These are phyloP conservation scores for Thecaphora thlaspeos DNA, from an alignment of 1,284 basidiomycete genomes.

Conservation along the genomic window DNA sequence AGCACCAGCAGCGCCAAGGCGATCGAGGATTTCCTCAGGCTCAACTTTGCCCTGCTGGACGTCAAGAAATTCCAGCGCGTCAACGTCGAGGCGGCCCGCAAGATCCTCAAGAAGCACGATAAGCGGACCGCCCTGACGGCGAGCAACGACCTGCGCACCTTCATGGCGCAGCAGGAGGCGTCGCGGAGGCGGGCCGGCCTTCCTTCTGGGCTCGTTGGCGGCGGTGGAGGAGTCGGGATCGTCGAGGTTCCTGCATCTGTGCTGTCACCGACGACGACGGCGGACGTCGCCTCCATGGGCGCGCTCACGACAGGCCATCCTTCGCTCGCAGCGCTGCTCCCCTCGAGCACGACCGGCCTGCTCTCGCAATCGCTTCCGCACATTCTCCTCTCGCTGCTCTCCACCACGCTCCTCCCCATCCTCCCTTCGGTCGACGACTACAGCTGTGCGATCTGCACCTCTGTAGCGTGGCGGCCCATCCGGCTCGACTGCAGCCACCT, in stretches of 20 bases:
- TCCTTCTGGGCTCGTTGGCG: constrained; percentile 20
- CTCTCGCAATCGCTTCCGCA: constrained; percentile 65
- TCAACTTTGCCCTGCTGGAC: constrained; percentile 80
- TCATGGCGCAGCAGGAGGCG: constrained; percentile 47
- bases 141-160: constrained; percentile 36
- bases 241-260: constrained; percentile 20
- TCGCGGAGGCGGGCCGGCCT: constrained; percentile 26
- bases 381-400: constrained; percentile 79
- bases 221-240: constrained; percentile 28
- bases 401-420: constrained; percentile 78
- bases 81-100: constrained; percentile 75
- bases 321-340: constrained; percentile 45
- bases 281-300: constrained; percentile 3
- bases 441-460: constrained; percentile 61
- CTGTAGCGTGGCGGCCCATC: constrained; percentile 63
- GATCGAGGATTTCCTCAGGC: constrained; percentile 74
- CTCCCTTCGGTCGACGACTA: constrained; percentile 76
- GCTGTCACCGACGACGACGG: no score
- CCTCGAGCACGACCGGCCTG: constrained; percentile 43
- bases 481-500: constrained; percentile 79
- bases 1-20: constrained; percentile 37
- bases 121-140: constrained; percentile 71
- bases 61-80: constrained; percentile 78
- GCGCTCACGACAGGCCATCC: constrained; percentile 38
- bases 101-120: constrained; percentile 82